These are phyloP conservation scores for Phycomyces nitens DNA, from an alignment of 192 early-diverging fungal genomes.

Conservation along the genomic window DNA sequence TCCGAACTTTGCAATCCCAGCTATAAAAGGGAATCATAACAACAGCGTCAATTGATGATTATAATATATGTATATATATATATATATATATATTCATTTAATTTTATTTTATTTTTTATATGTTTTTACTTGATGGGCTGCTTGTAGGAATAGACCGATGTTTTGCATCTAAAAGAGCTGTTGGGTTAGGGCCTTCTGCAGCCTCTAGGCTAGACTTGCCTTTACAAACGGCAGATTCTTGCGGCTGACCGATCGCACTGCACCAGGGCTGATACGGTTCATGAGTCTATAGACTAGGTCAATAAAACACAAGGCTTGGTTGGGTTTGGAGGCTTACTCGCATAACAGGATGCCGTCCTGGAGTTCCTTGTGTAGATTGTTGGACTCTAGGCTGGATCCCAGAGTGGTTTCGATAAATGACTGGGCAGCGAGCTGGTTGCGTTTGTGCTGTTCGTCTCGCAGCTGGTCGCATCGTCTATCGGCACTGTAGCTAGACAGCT, in stretches of 20 bases:
- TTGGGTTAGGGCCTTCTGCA: background rate
- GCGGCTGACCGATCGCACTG: slow-evolving; percentile 61
- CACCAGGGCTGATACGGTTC: slow-evolving; percentile 66
- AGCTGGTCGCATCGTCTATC: slow-evolving; percentile 5
- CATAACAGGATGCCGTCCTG: slow-evolving; percentile 79
- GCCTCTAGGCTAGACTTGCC: slow-evolving; percentile 24
- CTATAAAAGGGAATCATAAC: slow-evolving; percentile 19
- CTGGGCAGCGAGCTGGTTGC: slow-evolving; percentile 11
- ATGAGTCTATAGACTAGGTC: slow-evolving; percentile 64
- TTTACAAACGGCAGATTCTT: slow-evolving; percentile 69
- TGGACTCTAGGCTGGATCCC: slow-evolving; percentile 36
- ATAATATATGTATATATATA: too few species aligned
- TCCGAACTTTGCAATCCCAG: slow-evolving; percentile 74
- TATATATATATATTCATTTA: too few species aligned
- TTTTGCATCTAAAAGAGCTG: slow-evolving; percentile 67
- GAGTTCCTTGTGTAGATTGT: slow-evolving; percentile 58
- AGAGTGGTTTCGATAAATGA: slow-evolving; percentile 10
- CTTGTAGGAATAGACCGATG: slow-evolving; percentile 69
- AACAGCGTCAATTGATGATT: background rate
- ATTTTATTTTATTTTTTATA: background rate
- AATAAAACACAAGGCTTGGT: too few species aligned
- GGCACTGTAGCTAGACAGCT: slow-evolving; percentile 1
- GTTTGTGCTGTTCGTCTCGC: slow-evolving; percentile 12
- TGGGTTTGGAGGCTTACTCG: slow-evolving; percentile 58
- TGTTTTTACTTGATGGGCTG: slow-evolving; percentile 49